A percentile compares a stretch with the other conserved stretches of the same genome.
These are phyloP conservation scores for Colletotrichum sansevieriae DNA, from an alignment of 2,329 filamentous ascomycete genomes.

Conservation along the genomic window DNA sequence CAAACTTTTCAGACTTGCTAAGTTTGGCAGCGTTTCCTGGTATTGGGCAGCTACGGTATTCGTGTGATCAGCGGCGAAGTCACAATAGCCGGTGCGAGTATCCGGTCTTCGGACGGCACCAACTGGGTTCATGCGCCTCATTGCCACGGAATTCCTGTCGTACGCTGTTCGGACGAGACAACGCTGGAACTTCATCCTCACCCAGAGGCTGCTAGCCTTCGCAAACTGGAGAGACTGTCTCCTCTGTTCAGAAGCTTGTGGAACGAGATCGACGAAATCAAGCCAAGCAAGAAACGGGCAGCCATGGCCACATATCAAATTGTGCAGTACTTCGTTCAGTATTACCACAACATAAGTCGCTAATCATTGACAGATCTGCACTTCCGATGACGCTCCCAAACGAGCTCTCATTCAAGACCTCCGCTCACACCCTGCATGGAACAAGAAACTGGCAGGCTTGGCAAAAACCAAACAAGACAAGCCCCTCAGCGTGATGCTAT, in stretches of 20 bases:
- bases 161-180: constrained; percentile 66
- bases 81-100: constrained; percentile 73
- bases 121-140: constrained; percentile 75
- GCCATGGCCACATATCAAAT: constrained; percentile 61
- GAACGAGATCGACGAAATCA: constrained; percentile 59
- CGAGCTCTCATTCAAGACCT: constrained; percentile 66
- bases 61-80: constrained; percentile 72
- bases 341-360: constrained; percentile 28
- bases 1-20: constrained; percentile 21
- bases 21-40: constrained; percentile 66
- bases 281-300: constrained; percentile 42
- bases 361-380: constrained; percentile 62
- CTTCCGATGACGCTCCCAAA: constrained; percentile 65
- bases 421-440: constrained; percentile 70
- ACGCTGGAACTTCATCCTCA: constrained; percentile 69
- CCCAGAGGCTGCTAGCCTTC: constrained; percentile 61
- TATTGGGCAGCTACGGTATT: constrained; percentile 78
- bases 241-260: constrained; percentile 77
- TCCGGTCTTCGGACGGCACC: constrained; percentile 61
- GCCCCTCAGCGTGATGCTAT: constrained; percentile 66
- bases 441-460: constrained; percentile 67
- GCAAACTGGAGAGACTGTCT: constrained; percentile 69
- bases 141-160: constrained; percentile 77
- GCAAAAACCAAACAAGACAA: constrained; percentile 52
- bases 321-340: constrained; percentile 51